Conservation (phyloP, 2,329 filamentous ascomycete genomes). For the Taxawa tesnikishii region DNA sequence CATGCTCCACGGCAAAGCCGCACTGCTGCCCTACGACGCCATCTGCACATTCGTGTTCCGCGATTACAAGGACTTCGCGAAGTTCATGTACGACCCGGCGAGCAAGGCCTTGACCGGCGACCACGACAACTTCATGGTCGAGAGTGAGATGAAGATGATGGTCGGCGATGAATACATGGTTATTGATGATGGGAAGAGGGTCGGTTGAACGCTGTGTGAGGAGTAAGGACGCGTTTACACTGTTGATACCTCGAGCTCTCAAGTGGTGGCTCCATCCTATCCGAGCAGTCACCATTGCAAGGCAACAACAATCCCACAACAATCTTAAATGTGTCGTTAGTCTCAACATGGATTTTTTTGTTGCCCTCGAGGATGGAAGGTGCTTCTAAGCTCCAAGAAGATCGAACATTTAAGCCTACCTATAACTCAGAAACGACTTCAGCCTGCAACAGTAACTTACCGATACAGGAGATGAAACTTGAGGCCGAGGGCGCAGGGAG, state of each 20-base stretch:
- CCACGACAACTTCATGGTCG: slow-evolving; percentile 23
- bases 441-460: too few species aligned
- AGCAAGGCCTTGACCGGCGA: slow-evolving; percentile 25
- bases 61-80: slow-evolving; percentile 32
- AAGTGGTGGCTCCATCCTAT: too few species aligned
- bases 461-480: too few species aligned
- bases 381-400: too few species aligned
- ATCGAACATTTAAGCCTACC: too few species aligned
- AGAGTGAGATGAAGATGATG: slow-evolving; percentile 30
- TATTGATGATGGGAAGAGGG: slow-evolving; percentile 22
- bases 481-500: not conserved
- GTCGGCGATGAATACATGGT: slow-evolving; percentile 32
- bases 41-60: slow-evolving; percentile 37
- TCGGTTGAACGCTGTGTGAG: slow-evolving; percentile 2
- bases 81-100: slow-evolving; percentile 33
- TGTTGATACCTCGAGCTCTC: too few species aligned
- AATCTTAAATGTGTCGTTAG: too few species aligned
- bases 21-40: slow-evolving; percentile 32
- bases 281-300: too few species aligned
- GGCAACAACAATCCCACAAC: too few species aligned
- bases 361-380: too few species aligned
- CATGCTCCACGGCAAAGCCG: slow-evolving; percentile 32
- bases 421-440: too few species aligned
- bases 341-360: too few species aligned
- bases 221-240: not conserved